Evolutionary conservation across 257 asterid species (phyloP).

Genomic region (Salvia splendens): DNA sequence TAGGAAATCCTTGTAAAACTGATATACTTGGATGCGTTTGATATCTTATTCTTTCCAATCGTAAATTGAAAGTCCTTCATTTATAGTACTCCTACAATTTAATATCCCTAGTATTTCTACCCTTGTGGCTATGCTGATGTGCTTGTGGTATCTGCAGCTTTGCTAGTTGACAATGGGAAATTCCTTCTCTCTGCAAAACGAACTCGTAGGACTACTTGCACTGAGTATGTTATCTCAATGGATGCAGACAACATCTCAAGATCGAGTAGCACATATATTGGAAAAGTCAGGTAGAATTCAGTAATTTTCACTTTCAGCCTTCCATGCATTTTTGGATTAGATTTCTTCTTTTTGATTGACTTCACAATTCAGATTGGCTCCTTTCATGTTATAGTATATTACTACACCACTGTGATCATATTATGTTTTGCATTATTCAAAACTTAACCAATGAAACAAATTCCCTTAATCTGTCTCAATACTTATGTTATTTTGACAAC

Average conservation of each 20-base stretch:
- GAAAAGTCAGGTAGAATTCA: conserved; percentile 68
- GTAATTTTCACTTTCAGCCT: not conserved
- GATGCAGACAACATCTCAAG: conserved; percentile 44
- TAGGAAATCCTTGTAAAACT: not conserved
- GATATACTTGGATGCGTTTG: not conserved
- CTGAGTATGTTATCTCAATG: conserved; percentile 86
- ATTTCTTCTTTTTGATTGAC: conserved; percentile 3
- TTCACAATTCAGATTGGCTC: not conserved
- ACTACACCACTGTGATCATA: no score
- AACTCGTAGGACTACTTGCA: conserved; percentile 92
- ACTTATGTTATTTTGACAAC: no score
- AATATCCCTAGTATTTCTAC: not conserved
- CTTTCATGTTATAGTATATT: no score
- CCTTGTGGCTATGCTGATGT: conserved; percentile 26
- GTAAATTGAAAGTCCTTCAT: not conserved
- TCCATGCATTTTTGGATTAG: not conserved
- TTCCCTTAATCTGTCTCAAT: no score
- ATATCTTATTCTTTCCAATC: not conserved
- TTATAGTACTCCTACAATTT: not conserved
- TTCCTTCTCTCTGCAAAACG: conserved; percentile 96
- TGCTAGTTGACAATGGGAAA: conserved; percentile 92
- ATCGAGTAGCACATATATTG: conserved; percentile 87
- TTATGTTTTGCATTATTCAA: no score
- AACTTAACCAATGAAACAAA: no score
- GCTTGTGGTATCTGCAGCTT: conserved; percentile 47